Base-by-base conservation (phyloP, 208 protist species). In the Leishmania mexicana region DNA sequence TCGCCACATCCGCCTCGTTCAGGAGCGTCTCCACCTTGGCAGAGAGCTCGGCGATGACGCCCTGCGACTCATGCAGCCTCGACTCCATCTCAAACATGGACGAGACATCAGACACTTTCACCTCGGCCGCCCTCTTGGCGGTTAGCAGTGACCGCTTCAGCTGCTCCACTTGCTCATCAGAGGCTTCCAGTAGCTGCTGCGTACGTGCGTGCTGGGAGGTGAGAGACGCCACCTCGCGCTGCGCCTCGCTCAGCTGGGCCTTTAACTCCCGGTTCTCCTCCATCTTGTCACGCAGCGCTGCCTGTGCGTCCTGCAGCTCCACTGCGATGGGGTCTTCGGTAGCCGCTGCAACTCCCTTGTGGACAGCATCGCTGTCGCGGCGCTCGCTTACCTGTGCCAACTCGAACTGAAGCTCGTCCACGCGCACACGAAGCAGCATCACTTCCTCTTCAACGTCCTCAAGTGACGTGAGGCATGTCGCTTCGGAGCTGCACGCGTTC, bases 41-140 rank as follows among this genome's bases (percentile, higher is more conserved):
- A 2, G 76, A 80, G 28, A 86, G 68, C 21, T 78, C 70, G 6
- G 42, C 38, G 17, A 92, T 79, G 42, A 81, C 88, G 28, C 78
- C 47, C 64, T 87, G 83, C 0, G 88, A 82, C 53, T 83, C 85
- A 38, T 88, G 80, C n/a, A 96, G 75, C 42, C 57, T 76, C 21
- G 89, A 78, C 79, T 94, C 93, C 85, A 94, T 85, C 35, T 92
- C 88, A 57, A 87, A 89, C 19, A 93, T 24, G 53, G 85, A 85
- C 17, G 91, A 81, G 21, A 92, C 88, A 53, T 90, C 90, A 1
- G 84, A 71, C 17, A 86, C 80, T 21, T 80, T 81, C 10, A 91
- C 86, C 67, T 88, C 88, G 0, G 93, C 93, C 0, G 93, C 90
- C 15, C 84, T 83, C 75, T 91, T 89, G 28, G 91, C 83, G 0